Base-by-base conservation (phyloP, 108 stramenopile species). In the Pseudonitzschia pungens region DNA sequence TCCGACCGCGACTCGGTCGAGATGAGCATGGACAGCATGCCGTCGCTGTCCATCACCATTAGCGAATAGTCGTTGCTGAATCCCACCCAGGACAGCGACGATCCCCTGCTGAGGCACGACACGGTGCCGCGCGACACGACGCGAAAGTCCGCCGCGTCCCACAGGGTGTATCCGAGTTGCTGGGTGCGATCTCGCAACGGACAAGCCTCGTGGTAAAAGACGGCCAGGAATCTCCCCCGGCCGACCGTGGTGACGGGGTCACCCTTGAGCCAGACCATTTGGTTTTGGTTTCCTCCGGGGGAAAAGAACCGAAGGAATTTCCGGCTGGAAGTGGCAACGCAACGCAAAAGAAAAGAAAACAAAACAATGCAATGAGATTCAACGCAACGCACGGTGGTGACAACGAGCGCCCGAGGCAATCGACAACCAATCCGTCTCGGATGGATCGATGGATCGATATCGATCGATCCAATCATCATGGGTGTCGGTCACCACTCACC, bases 21-120 rank as follows among this genome's bases (percentile, higher is more conserved):
- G 26, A 83, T 77, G 29, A 90, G 83, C 92, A 94, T 91, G 29
- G 89, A 90, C 33, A 91, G 45, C 87, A 91, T 90, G 44, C 94
- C 94, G 36, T 90, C 88, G 2, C 74, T 76, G 45, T 92, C 94
- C 87, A 91, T 88, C 0, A 86, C 86, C 72, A 83, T 71, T 5
- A 92, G 78, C 12, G 89, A 83, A 41, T 71, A 77, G 11, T 86
- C 87, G 64, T 87, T 87, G 63, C 78, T 91, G 59, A 95, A 95
- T 12, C 94, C 94, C 16, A 78, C 81, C 91, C 94, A 95, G n/a
- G 80, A 67, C 52, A 95, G 64, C 11, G 81, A 74, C 0, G 88
- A 81, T 20, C 88, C 83, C 12, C 80, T 65, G 45, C 86, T 83
- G 21, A 92, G 71, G 32, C 85, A 88, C 0, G 89, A 89, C 22